Conservation (phyloP, 192 early-diverging fungal genomes). For the Gonapodya sp. region DNA sequence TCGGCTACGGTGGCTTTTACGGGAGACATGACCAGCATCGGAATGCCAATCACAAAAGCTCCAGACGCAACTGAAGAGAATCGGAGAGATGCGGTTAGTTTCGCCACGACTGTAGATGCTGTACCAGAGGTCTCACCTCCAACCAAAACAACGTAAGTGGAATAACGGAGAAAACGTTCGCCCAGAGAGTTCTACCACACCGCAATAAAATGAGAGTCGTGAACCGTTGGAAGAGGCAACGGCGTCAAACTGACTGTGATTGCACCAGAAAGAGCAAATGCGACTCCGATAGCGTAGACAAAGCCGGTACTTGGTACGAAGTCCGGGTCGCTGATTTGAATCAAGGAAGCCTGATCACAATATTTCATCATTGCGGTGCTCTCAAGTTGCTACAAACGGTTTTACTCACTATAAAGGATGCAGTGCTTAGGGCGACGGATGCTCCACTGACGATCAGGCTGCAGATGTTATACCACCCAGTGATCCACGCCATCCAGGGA, state of each 20-base stretch:
- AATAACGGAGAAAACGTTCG: slow-evolving; percentile 1
- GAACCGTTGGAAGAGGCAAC: neutral
- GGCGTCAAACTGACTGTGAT: neutral
- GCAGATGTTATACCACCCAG: slow-evolving; percentile 3
- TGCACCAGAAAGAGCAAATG: neutral
- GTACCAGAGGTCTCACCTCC: neutral
- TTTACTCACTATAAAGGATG: neutral
- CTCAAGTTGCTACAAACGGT: neutral
- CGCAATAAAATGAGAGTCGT: neutral
- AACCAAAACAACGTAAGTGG: neutral
- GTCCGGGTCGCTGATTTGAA: slow-evolving; percentile 1
- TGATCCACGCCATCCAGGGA: slow-evolving; percentile 1
- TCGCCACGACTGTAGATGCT: neutral
- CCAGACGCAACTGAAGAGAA: neutral
- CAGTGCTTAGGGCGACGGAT: neutral
- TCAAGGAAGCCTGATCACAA: neutral
- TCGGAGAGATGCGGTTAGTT: neutral
- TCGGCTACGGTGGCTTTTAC: neutral
- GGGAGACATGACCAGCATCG: neutral
- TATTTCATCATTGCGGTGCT: neutral
- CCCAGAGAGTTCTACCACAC: neutral
- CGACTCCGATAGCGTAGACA: neutral
- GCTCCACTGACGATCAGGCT: neutral
- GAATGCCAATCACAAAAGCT: neutral
- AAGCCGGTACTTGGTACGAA: neutral